A percentile compares a stretch with the other conserved stretches of the same genome.
phyloP scores from a whole-genome alignment of 2,329 filamentous ascomycete genomes.

The Juglanconis sp. region DNA sequence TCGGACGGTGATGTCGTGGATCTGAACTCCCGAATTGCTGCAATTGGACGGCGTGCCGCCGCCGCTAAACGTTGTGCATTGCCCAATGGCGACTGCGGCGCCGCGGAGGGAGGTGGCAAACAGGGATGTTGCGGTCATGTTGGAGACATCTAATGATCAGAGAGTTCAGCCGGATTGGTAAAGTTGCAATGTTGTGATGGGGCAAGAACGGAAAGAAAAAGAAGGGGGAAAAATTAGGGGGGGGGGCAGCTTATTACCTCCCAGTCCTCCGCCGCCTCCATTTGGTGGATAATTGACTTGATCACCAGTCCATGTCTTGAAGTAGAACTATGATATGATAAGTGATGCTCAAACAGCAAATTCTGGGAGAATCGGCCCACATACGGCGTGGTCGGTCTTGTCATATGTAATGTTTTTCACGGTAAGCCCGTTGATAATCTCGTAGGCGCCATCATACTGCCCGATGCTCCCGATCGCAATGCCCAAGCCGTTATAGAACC shows the following conservation, averaged over 20 bases:
- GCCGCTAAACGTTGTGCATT: conserved; percentile 25
- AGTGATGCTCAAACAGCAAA: background rate
- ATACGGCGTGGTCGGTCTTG: conserved; percentile 35
- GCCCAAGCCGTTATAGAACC: conserved; percentile 38
- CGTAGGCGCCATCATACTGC: conserved; percentile 40
- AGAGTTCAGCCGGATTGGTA: no score
- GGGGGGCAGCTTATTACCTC: conserved; percentile 29
- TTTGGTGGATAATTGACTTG: conserved; percentile 43
- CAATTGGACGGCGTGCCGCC: conserved; percentile 22
- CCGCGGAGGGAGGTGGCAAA: conserved; percentile 18
- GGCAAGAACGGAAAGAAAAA: background rate
- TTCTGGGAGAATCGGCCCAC: background rate
- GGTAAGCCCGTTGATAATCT: conserved; percentile 39
- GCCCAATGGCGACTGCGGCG: conserved; percentile 21
- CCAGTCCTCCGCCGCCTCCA: conserved; percentile 46
- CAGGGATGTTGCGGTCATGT: conserved; percentile 13
- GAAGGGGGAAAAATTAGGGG: background rate
- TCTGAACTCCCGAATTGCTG: conserved; percentile 22
- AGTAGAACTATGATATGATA: conserved; percentile 25
- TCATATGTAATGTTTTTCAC: conserved; percentile 36
- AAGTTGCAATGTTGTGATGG: background rate
- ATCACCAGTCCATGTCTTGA: conserved; percentile 49
- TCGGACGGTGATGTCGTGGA: conserved; percentile 19
- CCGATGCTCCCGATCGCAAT: conserved; percentile 48
- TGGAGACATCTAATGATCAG: conserved; percentile 1